Base-by-base conservation (phyloP, 495 filamentous ascomycete genomes). In the Penicillium daleae region DNA sequence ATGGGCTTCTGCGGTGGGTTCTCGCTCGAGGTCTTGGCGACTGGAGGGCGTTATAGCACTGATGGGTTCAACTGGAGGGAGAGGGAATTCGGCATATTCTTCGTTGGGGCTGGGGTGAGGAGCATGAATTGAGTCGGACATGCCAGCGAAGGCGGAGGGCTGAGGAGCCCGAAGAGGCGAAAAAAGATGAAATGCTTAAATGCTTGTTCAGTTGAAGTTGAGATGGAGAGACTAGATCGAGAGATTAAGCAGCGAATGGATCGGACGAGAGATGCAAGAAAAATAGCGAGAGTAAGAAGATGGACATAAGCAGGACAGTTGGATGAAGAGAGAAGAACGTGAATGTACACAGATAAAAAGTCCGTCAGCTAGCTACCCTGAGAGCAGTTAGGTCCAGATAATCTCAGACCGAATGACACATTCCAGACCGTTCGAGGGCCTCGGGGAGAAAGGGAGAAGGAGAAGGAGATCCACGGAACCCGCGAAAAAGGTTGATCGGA, bases 41-140 rank as follows among this genome's bases (percentile, higher is more conserved):
- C 49, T 62, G 32, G 46, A 40, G 1, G 61, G 56, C 24, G 21
- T 26, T 5, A 35, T 10, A 7, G 42, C n/a, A 32, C 26, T 59
- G n/a, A 27, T 46, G 7, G 33, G 26, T 7, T 33, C 29, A 24
- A 40, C 48, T 26, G 64, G 5, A 26, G 68, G 68, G 8, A 73
- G 60, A 29, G 68, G 65, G 29, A 61, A 64, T 61, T 72, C 70
- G 29, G 60, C 54, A 21, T 65, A 65, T 49, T 73, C 68, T 65
- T 73, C 70, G 56, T 40, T 65, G 6, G 70, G 70, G 33, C 66
- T 73, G 13, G 70, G 70, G 46, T 66, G 66, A 13, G 70, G 70
- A 24, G 60, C 58, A 50, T 46, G 50, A 37, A 67, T 63, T 19
- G 55, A 33, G 49, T 60, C 57, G 67, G 70, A 72, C 70, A 72